Percentiles rank a stretch among this genome's conserved stretches.
Conservation (phyloP, 2,329 filamentous ascomycete genomes). For the Venturia nashicola region DNA sequence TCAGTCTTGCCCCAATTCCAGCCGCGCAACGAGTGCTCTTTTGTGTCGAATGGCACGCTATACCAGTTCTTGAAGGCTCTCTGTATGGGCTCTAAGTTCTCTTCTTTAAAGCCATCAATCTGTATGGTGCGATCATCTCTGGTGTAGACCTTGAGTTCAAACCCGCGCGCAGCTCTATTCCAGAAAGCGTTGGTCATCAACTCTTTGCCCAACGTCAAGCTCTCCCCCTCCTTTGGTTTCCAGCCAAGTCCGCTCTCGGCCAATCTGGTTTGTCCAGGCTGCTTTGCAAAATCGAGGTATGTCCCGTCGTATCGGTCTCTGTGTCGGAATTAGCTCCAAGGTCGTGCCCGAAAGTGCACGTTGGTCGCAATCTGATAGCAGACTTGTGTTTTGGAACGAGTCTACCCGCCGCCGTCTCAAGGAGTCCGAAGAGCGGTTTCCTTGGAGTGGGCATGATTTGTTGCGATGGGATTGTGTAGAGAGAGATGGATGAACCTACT, state of each 20-base stretch:
- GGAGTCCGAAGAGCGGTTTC: background rate
- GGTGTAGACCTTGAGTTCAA: slow-evolving; percentile 83
- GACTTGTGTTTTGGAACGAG: background rate
- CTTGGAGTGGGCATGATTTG: background rate
- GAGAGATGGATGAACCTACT: background rate
- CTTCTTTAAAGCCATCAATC: slow-evolving; percentile 86
- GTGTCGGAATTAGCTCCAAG: background rate
- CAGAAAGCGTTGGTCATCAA: slow-evolving; percentile 84
- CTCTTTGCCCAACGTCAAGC: slow-evolving; percentile 80
- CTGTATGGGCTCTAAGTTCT: slow-evolving; percentile 80
- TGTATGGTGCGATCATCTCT: slow-evolving; percentile 78
- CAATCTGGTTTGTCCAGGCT: slow-evolving; percentile 85
- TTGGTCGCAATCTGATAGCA: background rate
- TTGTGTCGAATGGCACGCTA: slow-evolving; percentile 79
- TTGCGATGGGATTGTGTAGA: background rate
- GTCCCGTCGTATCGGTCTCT: slow-evolving; percentile 96
- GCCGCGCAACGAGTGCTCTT: slow-evolving; percentile 86
- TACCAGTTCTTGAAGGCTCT: slow-evolving; percentile 99
- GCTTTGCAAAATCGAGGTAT: slow-evolving; percentile 88
- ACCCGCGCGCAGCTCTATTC: slow-evolving; percentile 86
- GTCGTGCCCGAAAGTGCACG: background rate
- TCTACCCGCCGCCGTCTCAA: too few species aligned
- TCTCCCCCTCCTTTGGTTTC: slow-evolving; percentile 81
- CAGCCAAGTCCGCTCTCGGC: slow-evolving; percentile 90
- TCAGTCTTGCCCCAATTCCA: slow-evolving; percentile 99